These are phyloP conservation scores for Neofusicoccum cordaticola DNA, from an alignment of 2,329 filamentous ascomycete species.

Conservation along the genomic window DNA sequence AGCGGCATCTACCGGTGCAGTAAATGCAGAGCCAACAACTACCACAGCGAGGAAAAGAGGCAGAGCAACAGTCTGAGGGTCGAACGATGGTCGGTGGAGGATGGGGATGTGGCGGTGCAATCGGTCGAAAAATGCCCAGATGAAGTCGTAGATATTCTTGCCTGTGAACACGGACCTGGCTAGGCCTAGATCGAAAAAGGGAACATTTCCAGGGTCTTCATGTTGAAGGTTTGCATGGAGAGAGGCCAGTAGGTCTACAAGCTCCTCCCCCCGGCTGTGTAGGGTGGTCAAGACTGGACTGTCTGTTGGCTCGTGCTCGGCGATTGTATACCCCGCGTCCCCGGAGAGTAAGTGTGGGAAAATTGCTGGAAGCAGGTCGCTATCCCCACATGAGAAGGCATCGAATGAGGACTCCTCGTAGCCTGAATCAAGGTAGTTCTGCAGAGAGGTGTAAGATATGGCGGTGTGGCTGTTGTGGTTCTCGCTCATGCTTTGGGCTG, in stretches of 20 bases:
- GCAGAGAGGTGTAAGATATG: background rate
- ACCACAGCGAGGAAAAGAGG: conserved; percentile 41
- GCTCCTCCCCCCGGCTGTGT: background rate
- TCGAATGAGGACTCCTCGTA: background rate
- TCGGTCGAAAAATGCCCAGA: conserved; percentile 43
- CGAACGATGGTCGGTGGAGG: conserved; percentile 43
- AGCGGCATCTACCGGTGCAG: conserved; percentile 18
- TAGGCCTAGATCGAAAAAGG: background rate
- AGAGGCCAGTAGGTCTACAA: background rate
- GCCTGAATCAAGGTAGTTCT: background rate
- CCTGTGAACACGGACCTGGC: conserved; percentile 19
- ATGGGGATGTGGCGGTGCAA: conserved; percentile 47
- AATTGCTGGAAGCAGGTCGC: background rate
- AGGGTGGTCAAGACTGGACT: background rate
- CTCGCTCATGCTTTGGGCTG: background rate
- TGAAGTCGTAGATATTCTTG: conserved; percentile 25
- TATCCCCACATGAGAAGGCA: background rate
- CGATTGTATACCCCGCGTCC: no score
- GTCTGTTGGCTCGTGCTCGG: background rate
- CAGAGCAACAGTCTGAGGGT: conserved; percentile 35
- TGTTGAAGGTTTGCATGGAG: background rate
- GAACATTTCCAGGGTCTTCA: background rate
- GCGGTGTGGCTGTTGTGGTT: no score
- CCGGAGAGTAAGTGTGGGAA: background rate
- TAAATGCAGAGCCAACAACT: conserved; percentile 36